Conservation (phyloP, 208 protist genomes). For the Kentomonas sorsogonicus region DNA sequence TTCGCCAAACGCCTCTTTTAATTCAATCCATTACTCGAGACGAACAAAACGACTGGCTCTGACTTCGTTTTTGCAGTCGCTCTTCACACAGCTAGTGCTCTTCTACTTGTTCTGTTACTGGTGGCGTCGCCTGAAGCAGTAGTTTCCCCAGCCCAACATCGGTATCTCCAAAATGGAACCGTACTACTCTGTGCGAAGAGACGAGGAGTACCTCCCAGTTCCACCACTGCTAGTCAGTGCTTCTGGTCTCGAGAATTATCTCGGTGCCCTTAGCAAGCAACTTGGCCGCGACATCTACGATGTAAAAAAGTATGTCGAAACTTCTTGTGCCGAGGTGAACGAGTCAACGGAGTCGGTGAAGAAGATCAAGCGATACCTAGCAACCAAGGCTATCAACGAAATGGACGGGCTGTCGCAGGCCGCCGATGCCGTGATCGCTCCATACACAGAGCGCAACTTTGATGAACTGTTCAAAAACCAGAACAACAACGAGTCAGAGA, state of each 20-base stretch:
- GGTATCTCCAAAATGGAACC: neutral
- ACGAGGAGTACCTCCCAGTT: slow-evolving; percentile 18
- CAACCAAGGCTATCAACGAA: slow-evolving; percentile 15
- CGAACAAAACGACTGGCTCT: neutral
- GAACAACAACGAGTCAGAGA: slow-evolving; percentile 4
- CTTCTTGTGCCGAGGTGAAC: slow-evolving; percentile 11
- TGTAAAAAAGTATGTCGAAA: slow-evolving; percentile 14
- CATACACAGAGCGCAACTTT: slow-evolving; percentile 3
- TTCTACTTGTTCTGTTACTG: neutral
- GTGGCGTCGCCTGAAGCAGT: too few relatives aligned
- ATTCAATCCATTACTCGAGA: slow-evolving; percentile 1
- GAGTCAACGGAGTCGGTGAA: slow-evolving; percentile 9
- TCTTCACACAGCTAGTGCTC: neutral
- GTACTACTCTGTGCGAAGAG: neutral
- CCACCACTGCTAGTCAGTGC: slow-evolving; percentile 33
- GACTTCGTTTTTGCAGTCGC: neutral
- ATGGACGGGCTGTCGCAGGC: slow-evolving; percentile 15
- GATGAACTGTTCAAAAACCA: neutral
- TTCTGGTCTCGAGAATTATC: slow-evolving; percentile 35
- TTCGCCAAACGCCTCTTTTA: too few relatives aligned
- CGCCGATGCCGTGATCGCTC: neutral
- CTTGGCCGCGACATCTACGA: slow-evolving; percentile 21
- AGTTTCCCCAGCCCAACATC: too few relatives aligned
- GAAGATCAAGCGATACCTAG: slow-evolving; percentile 24
- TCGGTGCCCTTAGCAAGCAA: slow-evolving; percentile 23